Evolutionary conservation across 305 asterid species (phyloP), one percentile per base, ranked within the genome.

Genomic region (Nicotiana rustica): DNA sequence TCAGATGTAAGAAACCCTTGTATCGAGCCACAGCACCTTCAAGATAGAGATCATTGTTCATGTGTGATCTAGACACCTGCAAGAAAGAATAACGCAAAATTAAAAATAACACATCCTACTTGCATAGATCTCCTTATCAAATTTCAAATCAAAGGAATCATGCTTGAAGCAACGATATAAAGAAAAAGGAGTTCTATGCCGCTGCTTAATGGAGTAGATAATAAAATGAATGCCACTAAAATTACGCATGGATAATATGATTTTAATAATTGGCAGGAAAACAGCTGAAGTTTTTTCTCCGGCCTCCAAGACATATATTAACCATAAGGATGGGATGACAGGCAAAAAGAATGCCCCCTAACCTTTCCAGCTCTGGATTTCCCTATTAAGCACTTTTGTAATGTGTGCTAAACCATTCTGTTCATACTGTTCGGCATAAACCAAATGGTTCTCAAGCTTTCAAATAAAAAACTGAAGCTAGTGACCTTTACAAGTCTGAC

Each of bases 11-110:
- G 85, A 96, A 95, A 36, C 95, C 99, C 91, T 90, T 96, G 93
- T 96, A 96, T 87, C 98, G 90, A 76, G 98, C 97, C 60, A 92
- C 97, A 67, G 98, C 91, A 83, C 93, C 97, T 90, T 89, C 89
- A 70, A 96, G 94, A 84, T 91, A 96, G 81, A 88, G 88, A 83
- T 81, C 80, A 71, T 88, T 92, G 84, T 85, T 84, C 92, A 93
- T 88, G 83, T 95, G 88, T 25, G 91, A 87, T 79, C 92, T 88
- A 13, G 93, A 92, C 9, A 96, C 97, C 99, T 96, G 83, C 57
- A 89, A 66, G 79, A 78, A 36, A 38, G 13, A 78, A 55, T 29
- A 47, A 31, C 25, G 35, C 35, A 33, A 67, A 10, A 67, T 67
- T 17, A 14, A 10, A 67, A 35, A 66, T 31, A 67, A 33, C 25